Conservation (phyloP, 2,329 filamentous ascomycete genomes). For the Lojkania enalia region DNA sequence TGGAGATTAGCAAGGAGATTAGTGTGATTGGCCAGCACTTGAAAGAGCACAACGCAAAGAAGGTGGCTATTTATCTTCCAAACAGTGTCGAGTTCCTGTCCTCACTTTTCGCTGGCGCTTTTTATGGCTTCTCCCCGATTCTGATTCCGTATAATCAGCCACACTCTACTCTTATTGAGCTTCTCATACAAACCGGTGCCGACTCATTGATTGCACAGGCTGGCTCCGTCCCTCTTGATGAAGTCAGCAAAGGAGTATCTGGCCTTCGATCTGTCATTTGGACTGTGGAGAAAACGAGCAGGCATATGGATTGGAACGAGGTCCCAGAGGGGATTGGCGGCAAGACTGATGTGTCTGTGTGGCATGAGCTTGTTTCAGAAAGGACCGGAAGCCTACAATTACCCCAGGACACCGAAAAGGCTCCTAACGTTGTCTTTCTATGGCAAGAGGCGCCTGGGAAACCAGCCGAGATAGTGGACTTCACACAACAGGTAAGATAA, state of each 20-base stretch:
- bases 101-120: conserved; percentile 81
- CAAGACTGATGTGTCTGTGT: conserved; percentile 80
- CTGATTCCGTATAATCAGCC: conserved; percentile 81
- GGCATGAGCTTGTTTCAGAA: conserved; percentile 85
- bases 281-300: conserved; percentile 88
- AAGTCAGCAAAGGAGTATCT: conserved; percentile 69
- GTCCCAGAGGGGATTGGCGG: conserved; percentile 76
- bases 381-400: conserved; percentile 61
- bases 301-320: conserved; percentile 94
- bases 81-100: conserved; percentile 89
- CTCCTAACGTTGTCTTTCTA: conserved; percentile 63
- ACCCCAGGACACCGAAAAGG: conserved; percentile 61
- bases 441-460: conserved; percentile 60
- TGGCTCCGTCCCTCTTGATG: conserved; percentile 80
- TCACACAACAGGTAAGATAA: conserved; percentile 65
- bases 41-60: conserved; percentile 67
- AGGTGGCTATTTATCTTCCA: conserved; percentile 86
- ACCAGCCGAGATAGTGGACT: conserved; percentile 71
- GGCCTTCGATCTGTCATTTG: conserved; percentile 78
- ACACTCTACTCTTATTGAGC: conserved; percentile 67
- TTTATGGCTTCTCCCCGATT: conserved; percentile 84
- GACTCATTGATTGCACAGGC: conserved; percentile 84
- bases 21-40: conserved; percentile 80
- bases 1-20: conserved; percentile 81
- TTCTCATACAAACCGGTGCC: conserved; percentile 72